Evolutionary conservation across 768 basidiomycete species (phyloP).

Genomic region (Xerocomellus dryophilus): DNA sequence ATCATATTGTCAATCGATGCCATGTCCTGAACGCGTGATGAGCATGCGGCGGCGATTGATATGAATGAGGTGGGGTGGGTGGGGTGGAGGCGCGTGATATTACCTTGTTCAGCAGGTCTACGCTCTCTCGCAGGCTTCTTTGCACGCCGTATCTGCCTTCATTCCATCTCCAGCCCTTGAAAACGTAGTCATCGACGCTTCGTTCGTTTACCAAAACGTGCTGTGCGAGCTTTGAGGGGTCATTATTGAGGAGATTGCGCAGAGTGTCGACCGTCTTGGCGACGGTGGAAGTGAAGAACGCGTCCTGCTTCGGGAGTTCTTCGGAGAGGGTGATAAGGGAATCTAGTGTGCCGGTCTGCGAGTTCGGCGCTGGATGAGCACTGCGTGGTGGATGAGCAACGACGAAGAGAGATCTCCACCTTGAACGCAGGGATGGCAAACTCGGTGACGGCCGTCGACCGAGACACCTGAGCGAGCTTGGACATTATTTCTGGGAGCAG

Average conservation of each 20-base stretch:
- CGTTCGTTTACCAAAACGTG: constrained; percentile 80
- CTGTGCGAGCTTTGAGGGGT: constrained; percentile 68
- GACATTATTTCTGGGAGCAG: constrained; percentile 60
- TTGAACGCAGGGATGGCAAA: constrained; percentile 86
- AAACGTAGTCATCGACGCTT: constrained; percentile 72
- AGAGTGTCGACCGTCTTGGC: constrained; percentile 94
- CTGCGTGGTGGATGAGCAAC: background rate
- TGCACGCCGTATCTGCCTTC: constrained; percentile 85
- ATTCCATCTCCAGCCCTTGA: constrained; percentile 92
- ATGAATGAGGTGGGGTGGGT: constrained; percentile 19
- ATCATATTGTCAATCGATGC: constrained; percentile 89
- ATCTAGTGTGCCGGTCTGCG: constrained; percentile 91
- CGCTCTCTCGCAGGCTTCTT: constrained; percentile 75
- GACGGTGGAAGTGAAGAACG: constrained; percentile 80
- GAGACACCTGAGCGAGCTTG: constrained; percentile 60
- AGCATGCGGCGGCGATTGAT: constrained; percentile 22
- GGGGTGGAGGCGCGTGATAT: constrained; percentile 17
- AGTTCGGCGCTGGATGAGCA: constrained; percentile 9
- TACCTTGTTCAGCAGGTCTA: constrained; percentile 85
- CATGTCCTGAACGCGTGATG: constrained; percentile 64
- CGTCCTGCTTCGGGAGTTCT: constrained; percentile 87
- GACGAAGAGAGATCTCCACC: constrained; percentile 46
- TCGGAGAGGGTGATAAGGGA: constrained; percentile 86
- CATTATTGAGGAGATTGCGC: constrained; percentile 86
- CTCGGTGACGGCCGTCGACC: constrained; percentile 55